Evolutionary conservation across 2,329 filamentous ascomycete species (phyloP).

Genomic region (Pyrenophora seminiperda): DNA sequence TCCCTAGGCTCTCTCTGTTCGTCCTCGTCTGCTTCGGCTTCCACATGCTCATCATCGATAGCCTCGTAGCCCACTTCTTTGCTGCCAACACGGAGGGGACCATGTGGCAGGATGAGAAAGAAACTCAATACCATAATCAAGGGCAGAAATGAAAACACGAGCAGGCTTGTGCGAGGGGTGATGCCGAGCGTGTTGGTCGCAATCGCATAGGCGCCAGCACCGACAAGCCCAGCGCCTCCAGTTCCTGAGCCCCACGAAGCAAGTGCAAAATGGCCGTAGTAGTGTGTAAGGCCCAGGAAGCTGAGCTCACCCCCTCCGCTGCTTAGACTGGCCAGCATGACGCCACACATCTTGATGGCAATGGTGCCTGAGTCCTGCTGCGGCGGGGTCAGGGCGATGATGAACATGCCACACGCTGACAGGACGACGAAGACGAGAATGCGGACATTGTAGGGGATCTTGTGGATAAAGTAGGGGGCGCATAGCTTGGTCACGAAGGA

Average conservation of each 20-base stretch:
- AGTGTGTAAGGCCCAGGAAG: conserved; percentile 90
- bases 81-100: conserved; percentile 61
- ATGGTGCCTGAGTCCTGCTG: conserved; percentile 64
- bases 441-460: conserved; percentile 77
- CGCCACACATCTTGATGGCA: conserved; percentile 76
- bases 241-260: conserved; percentile 93
- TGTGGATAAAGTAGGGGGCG: conserved; percentile 92
- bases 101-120: conserved; percentile 77
- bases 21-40: conserved; percentile 25
- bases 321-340: conserved; percentile 82
- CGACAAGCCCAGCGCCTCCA: conserved; percentile 83
- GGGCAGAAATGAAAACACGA: conserved; percentile 80
- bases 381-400: conserved; percentile 79
- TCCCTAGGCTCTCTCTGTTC: conserved; percentile 37
- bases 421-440: conserved; percentile 75
- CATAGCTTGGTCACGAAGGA: conserved; percentile 86
- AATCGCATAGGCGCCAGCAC: conserved; percentile 84
- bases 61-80: conserved; percentile 58
- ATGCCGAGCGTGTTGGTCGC: conserved; percentile 81
- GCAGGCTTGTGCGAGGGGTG: conserved; percentile 72
- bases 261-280: conserved; percentile 84
- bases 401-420: conserved; percentile 84
- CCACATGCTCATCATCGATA: conserved; percentile 49
- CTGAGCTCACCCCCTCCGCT: conserved; percentile 88
- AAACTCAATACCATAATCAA: conserved; percentile 83